phyloP scores from a whole-genome alignment of 2,329 filamentous ascomycete genomes.

The Gaeumannomyces sp. region DNA sequence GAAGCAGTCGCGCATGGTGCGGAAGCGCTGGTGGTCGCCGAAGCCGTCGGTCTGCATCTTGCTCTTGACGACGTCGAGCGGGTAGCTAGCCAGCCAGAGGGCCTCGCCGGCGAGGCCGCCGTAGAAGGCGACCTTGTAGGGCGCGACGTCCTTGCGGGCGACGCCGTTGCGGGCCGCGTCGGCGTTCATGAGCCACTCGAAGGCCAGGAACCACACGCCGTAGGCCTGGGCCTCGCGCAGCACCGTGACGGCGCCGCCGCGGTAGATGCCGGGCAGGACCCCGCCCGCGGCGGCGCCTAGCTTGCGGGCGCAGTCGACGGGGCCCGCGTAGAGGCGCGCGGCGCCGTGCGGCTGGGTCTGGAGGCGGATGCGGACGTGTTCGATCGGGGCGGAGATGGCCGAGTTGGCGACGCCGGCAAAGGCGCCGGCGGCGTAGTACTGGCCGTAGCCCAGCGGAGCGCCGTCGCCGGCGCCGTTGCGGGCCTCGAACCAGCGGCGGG shows the following conservation, averaged over 20 bases:
- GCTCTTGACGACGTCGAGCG: constrained; percentile 96
- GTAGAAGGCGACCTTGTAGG: constrained; percentile 83
- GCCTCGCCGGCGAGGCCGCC: constrained; percentile 91
- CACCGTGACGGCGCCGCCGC: constrained; percentile 79
- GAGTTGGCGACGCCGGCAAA: constrained; percentile 91
- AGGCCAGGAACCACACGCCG: constrained; percentile 89
- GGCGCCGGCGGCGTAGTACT: constrained; percentile 87
- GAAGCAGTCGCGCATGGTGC: constrained; percentile 84
- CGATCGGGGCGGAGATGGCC: constrained; percentile 82
- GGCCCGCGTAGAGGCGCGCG: constrained; percentile 71
- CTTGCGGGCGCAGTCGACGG: constrained; percentile 85
- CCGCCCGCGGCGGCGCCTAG: constrained; percentile 62
- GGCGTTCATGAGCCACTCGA: constrained; percentile 92
- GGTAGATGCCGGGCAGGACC: constrained; percentile 70
- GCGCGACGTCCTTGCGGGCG: constrained; percentile 70
- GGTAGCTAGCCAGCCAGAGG: constrained; percentile 89
- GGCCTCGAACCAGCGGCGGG: constrained; percentile 77
- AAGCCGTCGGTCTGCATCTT: constrained; percentile 99
- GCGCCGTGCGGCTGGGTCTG: constrained; percentile 93
- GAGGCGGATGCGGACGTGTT: constrained; percentile 92
- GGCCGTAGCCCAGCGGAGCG: constrained; percentile 63
- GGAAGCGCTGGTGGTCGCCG: constrained; percentile 63
- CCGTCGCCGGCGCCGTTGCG: constrained; percentile 59
- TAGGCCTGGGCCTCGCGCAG: constrained; percentile 90
- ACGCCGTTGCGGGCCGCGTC: constrained; percentile 75